These are phyloP conservation scores for Pichia sp. DNA, from an alignment of 1,139 yeast species.

Conservation along the genomic window DNA sequence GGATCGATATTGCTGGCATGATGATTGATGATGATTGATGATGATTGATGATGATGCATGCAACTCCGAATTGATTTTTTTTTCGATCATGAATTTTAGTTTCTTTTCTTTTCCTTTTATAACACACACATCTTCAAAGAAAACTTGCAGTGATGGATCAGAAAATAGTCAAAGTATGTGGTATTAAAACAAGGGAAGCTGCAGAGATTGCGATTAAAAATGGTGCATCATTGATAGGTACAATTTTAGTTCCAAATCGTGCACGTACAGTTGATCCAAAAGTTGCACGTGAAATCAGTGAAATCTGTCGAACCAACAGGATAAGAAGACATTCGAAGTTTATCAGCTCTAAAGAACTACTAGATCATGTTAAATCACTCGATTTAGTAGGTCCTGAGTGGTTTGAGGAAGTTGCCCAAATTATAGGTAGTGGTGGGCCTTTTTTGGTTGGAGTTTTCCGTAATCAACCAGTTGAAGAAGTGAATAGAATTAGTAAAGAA, in stretches of 20 bases:
- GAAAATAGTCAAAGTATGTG: conserved; percentile 70
- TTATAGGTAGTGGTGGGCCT: conserved; percentile 50
- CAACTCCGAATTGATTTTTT: too few relatives aligned
- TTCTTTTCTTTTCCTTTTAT: too few relatives aligned
- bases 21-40: too few relatives aligned
- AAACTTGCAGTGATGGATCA: conserved; percentile 3
- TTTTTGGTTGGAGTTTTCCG: conserved; percentile 84
- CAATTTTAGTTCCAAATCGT: conserved; percentile 79
- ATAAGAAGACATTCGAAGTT: conserved; percentile 17
- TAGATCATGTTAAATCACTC: conserved; percentile 10
- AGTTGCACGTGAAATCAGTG: conserved; percentile 50
- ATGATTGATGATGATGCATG: too few relatives aligned
- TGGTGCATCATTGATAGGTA: conserved; percentile 76
- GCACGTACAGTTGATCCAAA: conserved; percentile 56
- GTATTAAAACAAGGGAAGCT: conserved; percentile 59
- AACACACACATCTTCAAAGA: background rate
- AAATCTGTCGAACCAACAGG: conserved; percentile 24
- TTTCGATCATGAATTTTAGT: too few relatives aligned
- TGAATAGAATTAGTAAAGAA: conserved; percentile 39
- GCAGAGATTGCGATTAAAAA: conserved; percentile 59
- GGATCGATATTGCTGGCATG: too few relatives aligned
- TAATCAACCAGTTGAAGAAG: conserved; percentile 66
- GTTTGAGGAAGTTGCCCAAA: conserved; percentile 30
- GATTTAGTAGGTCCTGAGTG: conserved; percentile 28
- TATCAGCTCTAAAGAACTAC: conserved; percentile 18